Conservation (phyloP, 164 flowering plant species). For the Berberis thunbergii region DNA sequence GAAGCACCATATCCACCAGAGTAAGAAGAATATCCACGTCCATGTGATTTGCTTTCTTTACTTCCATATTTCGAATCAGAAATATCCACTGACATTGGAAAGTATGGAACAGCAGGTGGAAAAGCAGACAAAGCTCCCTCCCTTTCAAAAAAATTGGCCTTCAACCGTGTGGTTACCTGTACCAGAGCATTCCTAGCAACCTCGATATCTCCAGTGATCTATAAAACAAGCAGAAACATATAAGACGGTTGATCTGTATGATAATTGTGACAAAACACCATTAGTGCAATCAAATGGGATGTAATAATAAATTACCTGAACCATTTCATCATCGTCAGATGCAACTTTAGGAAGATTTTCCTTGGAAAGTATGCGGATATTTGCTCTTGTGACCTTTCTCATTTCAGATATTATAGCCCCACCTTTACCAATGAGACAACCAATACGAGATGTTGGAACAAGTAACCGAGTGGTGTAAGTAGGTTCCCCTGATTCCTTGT, state of each 20-base stretch:
- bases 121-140: constrained; percentile 69
- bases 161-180: constrained; percentile 62
- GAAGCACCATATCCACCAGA: constrained; percentile 67
- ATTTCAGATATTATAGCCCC: constrained; percentile 85
- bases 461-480: constrained; percentile 73
- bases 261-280: too few species aligned
- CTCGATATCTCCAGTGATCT: constrained; percentile 92
- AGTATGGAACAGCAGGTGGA: constrained; percentile 77
- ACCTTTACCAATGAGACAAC: constrained; percentile 94
- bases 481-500: constrained; percentile 75
- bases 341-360: constrained; percentile 90
- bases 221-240: background rate
- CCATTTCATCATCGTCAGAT: constrained; percentile 90
- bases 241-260: background rate
- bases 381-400: constrained; percentile 80
- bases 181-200: constrained; percentile 79
- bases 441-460: constrained; percentile 83
- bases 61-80: constrained; percentile 59
- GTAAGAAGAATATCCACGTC: constrained; percentile 61
- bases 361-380: constrained; percentile 80
- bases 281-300: too few species aligned
- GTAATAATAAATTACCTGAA: constrained; percentile 47
- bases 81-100: constrained; percentile 58
- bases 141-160: constrained; percentile 86
- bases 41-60: constrained; percentile 70